Evolutionary conservation across 768 basidiomycete species (phyloP).

Genomic region (Collybia mongolica): DNA sequence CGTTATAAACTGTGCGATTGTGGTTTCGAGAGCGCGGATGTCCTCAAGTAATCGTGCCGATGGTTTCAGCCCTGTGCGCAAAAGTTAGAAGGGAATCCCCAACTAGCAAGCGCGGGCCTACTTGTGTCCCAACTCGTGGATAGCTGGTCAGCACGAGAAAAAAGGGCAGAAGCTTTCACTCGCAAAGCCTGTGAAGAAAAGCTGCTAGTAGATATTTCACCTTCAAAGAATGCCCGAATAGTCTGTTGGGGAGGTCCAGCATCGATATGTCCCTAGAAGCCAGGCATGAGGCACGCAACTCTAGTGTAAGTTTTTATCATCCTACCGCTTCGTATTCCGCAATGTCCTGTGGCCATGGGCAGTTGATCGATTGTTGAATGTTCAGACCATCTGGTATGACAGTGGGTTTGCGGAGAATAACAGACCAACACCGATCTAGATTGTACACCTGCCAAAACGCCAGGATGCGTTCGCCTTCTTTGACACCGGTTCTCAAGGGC

Average conservation of each 20-base stretch:
- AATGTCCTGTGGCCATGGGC: constrained; percentile 77
- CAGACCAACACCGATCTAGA: constrained; percentile 81
- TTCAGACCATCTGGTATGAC: constrained; percentile 65
- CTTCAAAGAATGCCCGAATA: constrained; percentile 60
- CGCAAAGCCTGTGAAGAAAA: constrained; percentile 67
- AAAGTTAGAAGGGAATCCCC: constrained; percentile 3
- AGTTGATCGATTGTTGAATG: constrained; percentile 56
- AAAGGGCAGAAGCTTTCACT: constrained; percentile 75
- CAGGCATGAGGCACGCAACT: constrained; percentile 5
- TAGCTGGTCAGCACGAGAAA: constrained; percentile 63
- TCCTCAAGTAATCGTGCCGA: constrained; percentile 54
- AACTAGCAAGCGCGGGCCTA: constrained; percentile 24
- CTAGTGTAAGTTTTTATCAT: constrained; percentile 6
- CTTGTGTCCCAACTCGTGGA: constrained; percentile 61
- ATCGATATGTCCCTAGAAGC: constrained; percentile 55
- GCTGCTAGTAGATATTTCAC: constrained; percentile 51
- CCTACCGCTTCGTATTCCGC: constrained; percentile 71
- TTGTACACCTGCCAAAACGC: constrained; percentile 86
- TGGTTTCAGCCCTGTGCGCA: constrained; percentile 37
- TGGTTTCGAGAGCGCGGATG: constrained; percentile 59
- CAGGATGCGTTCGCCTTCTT: constrained; percentile 69
- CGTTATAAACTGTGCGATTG: constrained; percentile 60
- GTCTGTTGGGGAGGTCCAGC: constrained; percentile 54
- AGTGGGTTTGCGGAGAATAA: constrained; percentile 64
- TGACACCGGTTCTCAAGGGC: constrained; percentile 55